phyloP scores from a whole-genome alignment of 495 filamentous ascomycete species.

The Mytilinidion resinicola region DNA sequence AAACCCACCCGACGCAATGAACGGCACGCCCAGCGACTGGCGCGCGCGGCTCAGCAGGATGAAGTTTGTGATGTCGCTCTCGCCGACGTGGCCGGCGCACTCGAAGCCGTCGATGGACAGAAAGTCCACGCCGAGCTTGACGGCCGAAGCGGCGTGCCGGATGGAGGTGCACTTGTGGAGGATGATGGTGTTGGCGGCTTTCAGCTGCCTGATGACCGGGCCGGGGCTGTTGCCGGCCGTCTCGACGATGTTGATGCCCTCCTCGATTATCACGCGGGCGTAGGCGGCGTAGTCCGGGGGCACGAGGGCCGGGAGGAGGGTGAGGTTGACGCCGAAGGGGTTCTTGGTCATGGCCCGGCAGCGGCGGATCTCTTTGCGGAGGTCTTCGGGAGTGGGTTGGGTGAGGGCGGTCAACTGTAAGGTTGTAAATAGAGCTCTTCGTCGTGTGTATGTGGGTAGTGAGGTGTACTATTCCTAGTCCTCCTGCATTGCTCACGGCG shows the following conservation, averaged over 20 bases:
- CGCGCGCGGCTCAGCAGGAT: conserved; percentile 82
- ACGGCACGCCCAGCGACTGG: conserved; percentile 78
- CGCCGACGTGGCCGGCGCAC: conserved; percentile 93
- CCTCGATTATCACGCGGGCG: conserved; percentile 86
- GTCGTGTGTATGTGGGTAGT: neutral
- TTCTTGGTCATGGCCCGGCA: conserved; percentile 78
- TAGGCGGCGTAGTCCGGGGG: conserved; percentile 91
- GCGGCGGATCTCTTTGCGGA: conserved; percentile 86
- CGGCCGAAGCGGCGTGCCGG: conserved; percentile 81
- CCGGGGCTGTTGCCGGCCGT: conserved; percentile 94
- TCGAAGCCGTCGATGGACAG: conserved; percentile 96
- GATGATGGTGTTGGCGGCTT: conserved; percentile 68
- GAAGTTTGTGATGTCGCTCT: conserved; percentile 96
- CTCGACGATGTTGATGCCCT: conserved; percentile 91
- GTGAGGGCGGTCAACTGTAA: conserved; percentile 77
- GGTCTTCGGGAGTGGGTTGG: conserved; percentile 85
- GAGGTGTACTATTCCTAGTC: conserved; percentile 68
- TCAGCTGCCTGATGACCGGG: conserved; percentile 82
- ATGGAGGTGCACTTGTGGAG: conserved; percentile 98
- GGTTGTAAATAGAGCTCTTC: conserved; percentile 3
- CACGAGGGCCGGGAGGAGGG: conserved; percentile 80
- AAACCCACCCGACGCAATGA: conserved; percentile 93
- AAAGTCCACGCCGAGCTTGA: conserved; percentile 95
- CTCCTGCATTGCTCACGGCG: conserved; percentile 92
- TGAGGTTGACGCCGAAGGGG: conserved; percentile 95